These are phyloP conservation scores for Solanum neorickii DNA, from an alignment of 257 asterid species.

Conservation along the genomic window DNA sequence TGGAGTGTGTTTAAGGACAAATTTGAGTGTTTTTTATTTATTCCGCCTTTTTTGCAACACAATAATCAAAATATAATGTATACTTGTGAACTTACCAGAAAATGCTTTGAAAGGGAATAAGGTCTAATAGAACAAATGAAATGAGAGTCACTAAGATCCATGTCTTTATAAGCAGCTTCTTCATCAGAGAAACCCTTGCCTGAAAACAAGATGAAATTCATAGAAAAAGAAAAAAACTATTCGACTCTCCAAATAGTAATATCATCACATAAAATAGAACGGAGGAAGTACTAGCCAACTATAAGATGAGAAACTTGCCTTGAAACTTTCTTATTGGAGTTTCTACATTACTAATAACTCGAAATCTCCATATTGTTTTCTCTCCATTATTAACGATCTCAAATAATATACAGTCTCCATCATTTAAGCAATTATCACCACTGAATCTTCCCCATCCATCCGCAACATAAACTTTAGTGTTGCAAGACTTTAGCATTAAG, in stretches of 20 bases:
- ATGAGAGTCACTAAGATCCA: not conserved
- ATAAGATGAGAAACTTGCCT: not conserved
- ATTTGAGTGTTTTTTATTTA: not conserved
- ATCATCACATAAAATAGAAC: not conserved
- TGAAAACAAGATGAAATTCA: too few relatives aligned
- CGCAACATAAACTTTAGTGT: not conserved
- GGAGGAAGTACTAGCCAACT: not conserved
- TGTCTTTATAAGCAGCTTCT: not conserved
- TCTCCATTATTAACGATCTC: not conserved
- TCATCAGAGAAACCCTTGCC: too few relatives aligned
- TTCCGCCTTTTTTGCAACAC: too few relatives aligned
- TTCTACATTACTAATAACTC: not conserved
- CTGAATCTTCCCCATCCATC: not conserved
- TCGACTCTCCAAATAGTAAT: not conserved
- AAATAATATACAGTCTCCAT: not conserved
- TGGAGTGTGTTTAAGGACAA: not conserved
- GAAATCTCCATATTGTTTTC: not conserved
- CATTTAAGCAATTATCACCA: not conserved
- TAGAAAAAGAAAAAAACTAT: too few relatives aligned
- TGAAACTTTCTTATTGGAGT: not conserved
- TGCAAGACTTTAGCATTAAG: not conserved
- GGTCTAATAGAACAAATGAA: not conserved
- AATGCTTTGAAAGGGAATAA: not conserved
- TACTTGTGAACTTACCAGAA: not conserved
- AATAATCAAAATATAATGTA: too few relatives aligned